phyloP scores from a whole-genome alignment of 2,329 filamentous ascomycete genomes.

The Diaporthe destruens region DNA sequence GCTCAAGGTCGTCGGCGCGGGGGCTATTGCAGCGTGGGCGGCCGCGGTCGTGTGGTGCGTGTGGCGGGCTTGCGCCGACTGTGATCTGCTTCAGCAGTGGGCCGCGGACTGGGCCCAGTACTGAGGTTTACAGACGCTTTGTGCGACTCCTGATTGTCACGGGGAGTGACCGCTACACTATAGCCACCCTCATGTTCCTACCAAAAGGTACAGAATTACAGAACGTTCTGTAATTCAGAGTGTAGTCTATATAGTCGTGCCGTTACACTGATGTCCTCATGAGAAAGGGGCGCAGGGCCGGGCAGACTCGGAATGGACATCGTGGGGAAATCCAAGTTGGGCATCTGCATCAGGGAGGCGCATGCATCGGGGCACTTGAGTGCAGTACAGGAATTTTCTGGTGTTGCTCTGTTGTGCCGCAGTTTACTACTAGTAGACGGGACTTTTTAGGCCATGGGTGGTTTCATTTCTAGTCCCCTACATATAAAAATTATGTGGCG shows the following conservation, averaged over 20 bases:
- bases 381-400: not conserved
- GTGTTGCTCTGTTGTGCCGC: not conserved
- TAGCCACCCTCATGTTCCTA: no score
- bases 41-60: not conserved
- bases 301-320: no score
- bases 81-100: not conserved
- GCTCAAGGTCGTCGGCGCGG: not conserved
- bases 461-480: no score
- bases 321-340: not conserved
- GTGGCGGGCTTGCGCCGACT: not conserved
- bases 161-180: no score
- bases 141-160: fast-evolving
- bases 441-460: no score
- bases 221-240: no score
- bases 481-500: no score
- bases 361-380: not conserved
- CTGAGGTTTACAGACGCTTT: not conserved
- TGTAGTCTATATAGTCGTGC: no score
- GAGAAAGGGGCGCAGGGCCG: not conserved
- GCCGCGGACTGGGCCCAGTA: not conserved
- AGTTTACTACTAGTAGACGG: no score
- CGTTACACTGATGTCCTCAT: no score
- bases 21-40: not conserved
- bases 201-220: no score
- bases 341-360: no score